Percentiles rank a stretch among this genome's conserved stretches.
Evolutionary conservation across 2,329 filamentous ascomycete genomes (phyloP).

Genomic region (Cladophialophora psammophila): DNA sequence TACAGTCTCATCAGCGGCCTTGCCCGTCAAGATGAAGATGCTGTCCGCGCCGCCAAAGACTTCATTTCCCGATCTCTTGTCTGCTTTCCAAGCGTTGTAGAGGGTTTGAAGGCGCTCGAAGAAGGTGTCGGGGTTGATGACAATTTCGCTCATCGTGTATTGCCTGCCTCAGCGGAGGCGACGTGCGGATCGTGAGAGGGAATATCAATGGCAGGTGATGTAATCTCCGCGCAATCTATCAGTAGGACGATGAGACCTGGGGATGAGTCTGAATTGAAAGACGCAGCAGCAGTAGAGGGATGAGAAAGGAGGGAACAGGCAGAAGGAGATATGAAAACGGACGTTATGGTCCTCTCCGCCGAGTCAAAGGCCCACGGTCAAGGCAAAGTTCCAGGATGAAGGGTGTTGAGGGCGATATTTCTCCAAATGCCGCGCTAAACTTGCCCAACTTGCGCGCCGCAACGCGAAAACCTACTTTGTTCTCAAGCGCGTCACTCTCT

Average conservation of each 20-base stretch:
- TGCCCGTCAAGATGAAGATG: slow-evolving; percentile 90
- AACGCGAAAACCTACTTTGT: not conserved
- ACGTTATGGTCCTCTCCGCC: not conserved
- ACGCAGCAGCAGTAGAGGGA: not conserved
- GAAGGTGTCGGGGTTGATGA: slow-evolving; percentile 92
- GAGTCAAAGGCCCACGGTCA: slow-evolving; percentile 2
- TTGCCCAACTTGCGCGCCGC: not conserved
- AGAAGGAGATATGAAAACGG: not conserved
- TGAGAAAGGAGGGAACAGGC: not conserved
- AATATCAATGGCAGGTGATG: not conserved
- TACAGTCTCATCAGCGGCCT: slow-evolving; percentile 81
- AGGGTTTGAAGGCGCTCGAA: slow-evolving; percentile 91
- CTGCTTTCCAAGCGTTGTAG: slow-evolving; percentile 91
- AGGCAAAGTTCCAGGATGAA: not conserved
- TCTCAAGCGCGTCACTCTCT: not conserved
- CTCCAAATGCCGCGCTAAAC: slow-evolving; percentile 4
- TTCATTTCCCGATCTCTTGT: slow-evolving; percentile 79
- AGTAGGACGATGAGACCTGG: not conserved
- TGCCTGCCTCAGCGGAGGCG: slow-evolving; percentile 34
- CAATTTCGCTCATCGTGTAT: slow-evolving; percentile 73
- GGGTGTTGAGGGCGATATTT: slow-evolving; percentile 1
- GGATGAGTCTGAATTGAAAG: not conserved
- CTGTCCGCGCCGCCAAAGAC: slow-evolving; percentile 87
- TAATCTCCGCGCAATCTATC: not conserved
- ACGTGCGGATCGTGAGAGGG: not conserved